phyloP scores from a whole-genome alignment of 2,329 filamentous ascomycete species.

The Colletotrichum incanum region DNA sequence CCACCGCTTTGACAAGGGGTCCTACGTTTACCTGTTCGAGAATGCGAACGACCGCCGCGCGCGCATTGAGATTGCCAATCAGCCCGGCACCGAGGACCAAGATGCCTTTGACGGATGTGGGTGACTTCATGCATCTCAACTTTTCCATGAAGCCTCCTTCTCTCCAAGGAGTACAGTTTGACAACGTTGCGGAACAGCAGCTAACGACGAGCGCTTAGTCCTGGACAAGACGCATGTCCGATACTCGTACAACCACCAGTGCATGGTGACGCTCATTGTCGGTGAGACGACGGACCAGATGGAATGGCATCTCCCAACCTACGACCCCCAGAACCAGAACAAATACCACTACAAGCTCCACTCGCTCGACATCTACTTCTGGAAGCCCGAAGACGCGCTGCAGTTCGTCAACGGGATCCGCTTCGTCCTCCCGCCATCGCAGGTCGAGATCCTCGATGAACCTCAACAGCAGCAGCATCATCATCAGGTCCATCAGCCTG shows the following conservation, averaged over 20 bases:
- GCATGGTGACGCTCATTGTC: conserved; percentile 77
- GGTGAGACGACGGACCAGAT: conserved; percentile 67
- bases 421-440: conserved; percentile 73
- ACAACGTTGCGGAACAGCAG: neutral
- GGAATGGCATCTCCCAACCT: conserved; percentile 83
- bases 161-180: neutral
- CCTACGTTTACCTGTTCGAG: conserved; percentile 86
- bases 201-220: conserved; percentile 60
- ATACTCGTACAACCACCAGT: conserved; percentile 83
- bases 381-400: conserved; percentile 80
- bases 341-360: conserved; percentile 86
- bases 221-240: conserved; percentile 76
- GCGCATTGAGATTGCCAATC: conserved; percentile 83
- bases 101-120: conserved; percentile 85
- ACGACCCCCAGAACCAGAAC: conserved; percentile 80
- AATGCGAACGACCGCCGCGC: conserved; percentile 77
- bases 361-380: conserved; percentile 84
- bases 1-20: conserved; percentile 85
- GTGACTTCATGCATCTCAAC: conserved; percentile 50
- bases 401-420: conserved; percentile 79
- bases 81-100: conserved; percentile 81
- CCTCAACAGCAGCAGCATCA: conserved; percentile 62
- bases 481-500: conserved; percentile 47
- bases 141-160: conserved; percentile 41
- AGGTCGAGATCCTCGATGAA: conserved; percentile 77